A percentile compares a stretch with the other conserved stretches of the same genome.
These are phyloP conservation scores for Fusarium sp. DNA, from an alignment of 2,329 filamentous ascomycete species.

Conservation along the genomic window DNA sequence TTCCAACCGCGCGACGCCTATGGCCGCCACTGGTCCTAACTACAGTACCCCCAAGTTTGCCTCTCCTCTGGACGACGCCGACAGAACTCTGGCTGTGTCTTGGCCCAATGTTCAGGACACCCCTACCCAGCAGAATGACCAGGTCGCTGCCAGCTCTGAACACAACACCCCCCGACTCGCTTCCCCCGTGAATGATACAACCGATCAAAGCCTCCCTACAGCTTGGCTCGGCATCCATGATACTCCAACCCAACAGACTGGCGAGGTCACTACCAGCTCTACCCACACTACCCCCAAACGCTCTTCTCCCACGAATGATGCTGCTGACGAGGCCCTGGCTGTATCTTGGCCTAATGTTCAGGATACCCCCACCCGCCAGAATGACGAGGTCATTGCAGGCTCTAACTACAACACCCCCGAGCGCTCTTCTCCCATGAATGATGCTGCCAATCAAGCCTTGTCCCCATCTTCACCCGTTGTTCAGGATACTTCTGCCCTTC, in stretches of 20 bases:
- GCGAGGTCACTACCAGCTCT: neutral
- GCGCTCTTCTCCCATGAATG: neutral
- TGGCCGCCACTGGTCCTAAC: neutral
- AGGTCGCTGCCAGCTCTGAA: neutral
- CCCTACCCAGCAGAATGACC: neutral
- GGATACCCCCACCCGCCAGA: no score
- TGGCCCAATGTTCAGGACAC: conserved; percentile 3
- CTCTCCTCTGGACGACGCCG: neutral
- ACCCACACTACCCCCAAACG: neutral
- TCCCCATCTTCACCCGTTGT: neutral
- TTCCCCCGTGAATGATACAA: neutral
- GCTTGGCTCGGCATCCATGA: conserved; percentile 1
- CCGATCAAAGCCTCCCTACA: neutral
- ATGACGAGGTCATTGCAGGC: no score
- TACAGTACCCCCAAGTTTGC: neutral
- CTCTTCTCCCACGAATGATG: neutral
- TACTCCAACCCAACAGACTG: neutral
- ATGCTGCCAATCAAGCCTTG: neutral
- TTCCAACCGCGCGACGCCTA: neutral
- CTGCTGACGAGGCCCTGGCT: neutral
- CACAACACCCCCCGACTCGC: neutral
- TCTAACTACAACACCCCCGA: neutral
- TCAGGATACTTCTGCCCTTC: neutral
- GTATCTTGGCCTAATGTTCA: neutral
- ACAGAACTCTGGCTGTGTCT: neutral